Conservation (phyloP, 257 asterid genomes). For the Capsicum rhomboideum region DNA sequence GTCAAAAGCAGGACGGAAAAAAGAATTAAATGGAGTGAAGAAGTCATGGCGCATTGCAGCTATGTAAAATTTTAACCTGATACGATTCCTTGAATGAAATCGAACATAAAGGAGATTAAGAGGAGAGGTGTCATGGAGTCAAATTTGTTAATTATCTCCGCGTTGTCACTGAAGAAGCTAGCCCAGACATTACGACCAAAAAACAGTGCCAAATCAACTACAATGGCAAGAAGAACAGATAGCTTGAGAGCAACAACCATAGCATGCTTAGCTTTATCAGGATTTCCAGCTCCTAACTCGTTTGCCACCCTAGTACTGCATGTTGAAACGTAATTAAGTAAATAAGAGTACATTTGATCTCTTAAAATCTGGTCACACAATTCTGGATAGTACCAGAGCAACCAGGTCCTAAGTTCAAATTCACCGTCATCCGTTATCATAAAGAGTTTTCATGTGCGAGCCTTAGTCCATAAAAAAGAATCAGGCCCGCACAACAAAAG, state of each 20-base stretch:
- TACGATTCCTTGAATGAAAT: conserved; percentile 60
- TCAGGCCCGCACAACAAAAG: background rate
- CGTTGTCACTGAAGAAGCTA: conserved; percentile 48
- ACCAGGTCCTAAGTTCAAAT: background rate
- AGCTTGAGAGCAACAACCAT: conserved; percentile 55
- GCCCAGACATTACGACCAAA: conserved; percentile 70
- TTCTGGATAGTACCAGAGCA: background rate
- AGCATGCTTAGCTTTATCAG: conserved; percentile 53
- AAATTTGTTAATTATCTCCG: conserved; percentile 32
- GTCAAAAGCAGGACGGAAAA: too few species aligned
- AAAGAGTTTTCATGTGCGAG: background rate
- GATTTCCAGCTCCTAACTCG: conserved; percentile 69
- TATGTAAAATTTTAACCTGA: conserved; percentile 32
- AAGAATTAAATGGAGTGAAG: too few species aligned
- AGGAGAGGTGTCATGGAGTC: conserved; percentile 70
- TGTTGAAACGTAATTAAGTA: background rate
- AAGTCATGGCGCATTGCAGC: background rate
- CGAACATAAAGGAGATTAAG: conserved; percentile 34
- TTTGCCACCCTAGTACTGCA: conserved; percentile 87
- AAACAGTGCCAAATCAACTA: conserved; percentile 29
- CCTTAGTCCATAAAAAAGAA: background rate
- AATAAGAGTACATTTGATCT: background rate
- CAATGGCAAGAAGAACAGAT: conserved; percentile 28
- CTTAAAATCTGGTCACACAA: background rate
- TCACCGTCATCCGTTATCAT: too few species aligned